Base-by-base conservation (phyloP, 1,139 yeast genomes). In the Debaryomycetaceae sp. region DNA sequence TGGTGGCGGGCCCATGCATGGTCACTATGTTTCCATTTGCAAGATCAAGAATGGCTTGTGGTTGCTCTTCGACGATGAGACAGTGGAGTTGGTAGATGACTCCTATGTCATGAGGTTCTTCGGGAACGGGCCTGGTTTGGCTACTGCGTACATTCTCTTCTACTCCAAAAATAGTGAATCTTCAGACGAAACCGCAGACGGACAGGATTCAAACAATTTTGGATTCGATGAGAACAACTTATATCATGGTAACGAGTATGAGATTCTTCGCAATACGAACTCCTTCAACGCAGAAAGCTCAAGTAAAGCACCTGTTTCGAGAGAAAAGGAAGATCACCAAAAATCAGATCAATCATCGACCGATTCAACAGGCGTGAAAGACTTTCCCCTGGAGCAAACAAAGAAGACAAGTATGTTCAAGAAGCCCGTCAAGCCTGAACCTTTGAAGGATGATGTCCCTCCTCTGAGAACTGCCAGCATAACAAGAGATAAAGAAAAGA, bases 1-100 rank as follows among this genome's bases (percentile, higher is more conserved):
- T 56, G 99, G 99, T 5, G 96, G 97, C 3, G 98, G 98, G 0
- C 97, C 98, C 1, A 90, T 90, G 72, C 97, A 91, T 65, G 99
- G 99, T 0, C 99, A 93, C 63, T 93, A 93, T 59, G 91, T 93
- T 11, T 80, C 96, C 0, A 70, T 93, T 7, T 86, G 95, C 51
- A 90, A 90, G 60, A 85, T 91, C 11, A 83, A 80, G 46, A 76
- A 80, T 20, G 81, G 83, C 37, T 88, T 97, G 1, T 93, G 99
- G 99, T 68, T 93, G 31, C 66, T 93, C 48, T 93, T 88, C 65
- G 99, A 93, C 62, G 99, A 93, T 63, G 99, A 93, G 64, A 84
- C 95, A 17, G 97, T 91, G 5, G 98, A 91, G 58, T 72, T 87
- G 27, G 93, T 93, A 6, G 90, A 85, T 52, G 96, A 90, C 50